Conservation (phyloP, 164 flowering plant species). For the Amborella trichopoda region DNA sequence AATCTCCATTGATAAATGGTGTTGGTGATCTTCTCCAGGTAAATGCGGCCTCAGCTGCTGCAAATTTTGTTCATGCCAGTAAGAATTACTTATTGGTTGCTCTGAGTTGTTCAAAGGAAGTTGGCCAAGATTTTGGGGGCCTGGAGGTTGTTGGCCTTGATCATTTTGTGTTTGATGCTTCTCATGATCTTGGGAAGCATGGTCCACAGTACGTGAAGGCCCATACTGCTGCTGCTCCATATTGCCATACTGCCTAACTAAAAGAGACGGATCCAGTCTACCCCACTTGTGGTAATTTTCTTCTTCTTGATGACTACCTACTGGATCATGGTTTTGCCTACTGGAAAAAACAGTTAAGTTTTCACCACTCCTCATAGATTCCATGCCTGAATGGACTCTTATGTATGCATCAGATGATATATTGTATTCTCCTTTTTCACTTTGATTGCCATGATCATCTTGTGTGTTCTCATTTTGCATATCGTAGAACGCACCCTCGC, state of each 20-base stretch:
- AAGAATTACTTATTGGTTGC: too few relatives aligned
- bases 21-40: constrained; percentile 5
- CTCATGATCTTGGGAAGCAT: constrained; percentile 5
- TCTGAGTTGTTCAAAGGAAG: too few relatives aligned
- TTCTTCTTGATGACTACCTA: constrained; percentile 3
- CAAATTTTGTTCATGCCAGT: too few relatives aligned
- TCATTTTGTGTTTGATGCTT: too few relatives aligned
- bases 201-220: neutral
- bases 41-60: too few relatives aligned
- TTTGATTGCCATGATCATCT: constrained; percentile 2
- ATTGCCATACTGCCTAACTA: too few relatives aligned
- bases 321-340: constrained; percentile 4
- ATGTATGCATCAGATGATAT: constrained; percentile 1
- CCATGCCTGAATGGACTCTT: constrained; percentile 1
- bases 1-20: constrained; percentile 4
- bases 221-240: constrained; percentile 1
- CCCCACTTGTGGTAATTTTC: neutral
- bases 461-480: constrained; percentile 3
- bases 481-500: constrained; percentile 1
- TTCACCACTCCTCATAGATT: constrained; percentile 3
- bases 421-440: constrained; percentile 3
- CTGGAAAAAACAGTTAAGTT: too few relatives aligned
- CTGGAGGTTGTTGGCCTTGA: too few relatives aligned
- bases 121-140: too few relatives aligned
- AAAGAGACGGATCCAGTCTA: neutral